Percentiles rank a stretch among this genome's conserved stretches.
These are phyloP conservation scores for Bacterosira constricta DNA, from an alignment of 108 stramenopile genomes.

Conservation along the genomic window DNA sequence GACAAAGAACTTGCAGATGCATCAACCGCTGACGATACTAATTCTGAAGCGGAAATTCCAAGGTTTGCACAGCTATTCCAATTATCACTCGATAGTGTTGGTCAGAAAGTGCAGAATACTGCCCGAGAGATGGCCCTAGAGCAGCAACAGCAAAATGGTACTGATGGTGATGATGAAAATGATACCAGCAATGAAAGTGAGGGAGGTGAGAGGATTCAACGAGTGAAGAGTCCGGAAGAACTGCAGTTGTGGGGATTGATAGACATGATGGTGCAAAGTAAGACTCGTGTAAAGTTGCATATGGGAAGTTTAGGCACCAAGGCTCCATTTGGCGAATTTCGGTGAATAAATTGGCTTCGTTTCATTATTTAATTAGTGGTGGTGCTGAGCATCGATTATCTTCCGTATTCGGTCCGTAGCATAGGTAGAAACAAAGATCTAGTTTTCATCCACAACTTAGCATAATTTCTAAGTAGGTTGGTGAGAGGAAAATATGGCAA, in stretches of 20 bases:
- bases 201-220: not conserved
- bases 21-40: not conserved
- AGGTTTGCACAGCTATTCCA: slow-evolving; percentile 51
- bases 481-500: too few relatives aligned
- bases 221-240: slow-evolving; percentile 51
- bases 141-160: slow-evolving; percentile 2
- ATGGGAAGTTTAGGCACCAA: slow-evolving; percentile 65
- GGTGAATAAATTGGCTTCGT: slow-evolving; percentile 13
- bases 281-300: slow-evolving; percentile 76
- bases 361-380: not conserved
- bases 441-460: too few relatives aligned
- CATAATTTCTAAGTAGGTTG: too few relatives aligned
- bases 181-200: slow-evolving; percentile 11
- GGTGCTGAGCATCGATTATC: not conserved
- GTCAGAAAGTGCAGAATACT: slow-evolving; percentile 62
- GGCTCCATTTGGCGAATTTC: slow-evolving; percentile 60
- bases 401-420: not conserved
- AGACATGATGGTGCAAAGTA: slow-evolving; percentile 88
- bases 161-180: not conserved
- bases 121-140: slow-evolving; percentile 53
- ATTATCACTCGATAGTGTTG: slow-evolving; percentile 49
- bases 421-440: too few relatives aligned
- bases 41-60: slow-evolving; percentile 12
- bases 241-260: slow-evolving; percentile 81
- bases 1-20: slow-evolving; percentile 51